phyloP scores from a whole-genome alignment of 2,329 filamentous ascomycete genomes.

The Apiospora arundinis region DNA sequence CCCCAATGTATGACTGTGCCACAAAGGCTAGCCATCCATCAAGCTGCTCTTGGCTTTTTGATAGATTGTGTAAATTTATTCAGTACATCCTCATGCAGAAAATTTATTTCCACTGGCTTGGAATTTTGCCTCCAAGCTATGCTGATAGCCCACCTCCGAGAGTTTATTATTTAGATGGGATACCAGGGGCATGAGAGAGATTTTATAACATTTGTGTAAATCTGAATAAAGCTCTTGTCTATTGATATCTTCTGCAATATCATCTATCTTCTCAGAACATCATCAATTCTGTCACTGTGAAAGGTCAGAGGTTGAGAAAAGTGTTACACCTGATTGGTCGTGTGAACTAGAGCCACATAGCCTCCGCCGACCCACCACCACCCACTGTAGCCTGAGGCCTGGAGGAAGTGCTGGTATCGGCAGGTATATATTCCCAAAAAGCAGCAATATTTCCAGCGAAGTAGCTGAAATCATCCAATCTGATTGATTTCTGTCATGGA shows the following conservation, averaged over 20 bases:
- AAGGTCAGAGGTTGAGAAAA: not conserved
- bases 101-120: no score
- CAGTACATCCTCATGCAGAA: no score
- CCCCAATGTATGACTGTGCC: no score
- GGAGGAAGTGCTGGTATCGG: not conserved
- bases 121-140: no score
- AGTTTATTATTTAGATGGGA: no score
- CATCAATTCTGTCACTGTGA: not conserved
- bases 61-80: no score
- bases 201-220: no score
- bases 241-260: not conserved
- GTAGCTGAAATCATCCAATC: not conserved
- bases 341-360: not conserved
- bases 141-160: no score
- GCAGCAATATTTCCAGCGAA: not conserved
- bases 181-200: no score
- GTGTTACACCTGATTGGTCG: slow-evolving; percentile 15
- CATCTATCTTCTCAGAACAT: not conserved
- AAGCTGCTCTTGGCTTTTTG: no score
- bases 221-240: no score
- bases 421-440: not conserved
- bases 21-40: no score
- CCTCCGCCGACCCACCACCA: not conserved
- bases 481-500: not conserved
- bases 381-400: not conserved